Evolutionary conservation across 768 basidiomycete species (phyloP).

Genomic region (Dendrothele bispora): DNA sequence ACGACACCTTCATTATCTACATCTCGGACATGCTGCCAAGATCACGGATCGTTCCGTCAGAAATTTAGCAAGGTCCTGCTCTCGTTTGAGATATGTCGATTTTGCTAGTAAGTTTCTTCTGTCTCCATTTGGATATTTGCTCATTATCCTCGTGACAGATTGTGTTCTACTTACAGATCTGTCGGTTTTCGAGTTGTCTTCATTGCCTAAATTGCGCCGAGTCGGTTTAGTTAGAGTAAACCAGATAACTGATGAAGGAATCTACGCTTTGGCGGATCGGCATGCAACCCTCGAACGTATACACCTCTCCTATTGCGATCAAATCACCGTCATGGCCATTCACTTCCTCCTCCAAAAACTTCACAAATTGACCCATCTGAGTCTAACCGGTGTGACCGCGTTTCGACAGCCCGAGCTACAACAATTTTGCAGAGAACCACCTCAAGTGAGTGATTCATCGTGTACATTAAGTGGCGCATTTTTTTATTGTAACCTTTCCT

Average conservation of each 20-base stretch:
- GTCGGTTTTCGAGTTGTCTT: slow-evolving; percentile 89
- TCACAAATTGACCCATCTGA: slow-evolving; percentile 91
- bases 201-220: slow-evolving; percentile 85
- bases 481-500: slow-evolving; percentile 8
- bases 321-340: slow-evolving; percentile 88
- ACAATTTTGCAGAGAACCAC: slow-evolving; percentile 85
- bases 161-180: slow-evolving; percentile 88
- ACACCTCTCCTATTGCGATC: slow-evolving; percentile 96
- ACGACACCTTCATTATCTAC: slow-evolving; percentile 92
- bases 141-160: slow-evolving; percentile 45
- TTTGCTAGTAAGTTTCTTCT: slow-evolving; percentile 75
- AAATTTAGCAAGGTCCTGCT: slow-evolving; percentile 81
- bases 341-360: slow-evolving; percentile 87
- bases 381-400: slow-evolving; percentile 93
- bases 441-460: slow-evolving; percentile 56
- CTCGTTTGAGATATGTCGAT: slow-evolving; percentile 91
- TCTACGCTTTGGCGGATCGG: slow-evolving; percentile 84
- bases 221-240: slow-evolving; percentile 93
- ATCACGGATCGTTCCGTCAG: slow-evolving; percentile 91
- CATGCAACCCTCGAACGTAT: slow-evolving; percentile 90
- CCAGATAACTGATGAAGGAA: slow-evolving; percentile 92
- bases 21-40: slow-evolving; percentile 87
- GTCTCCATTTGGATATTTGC: slow-evolving; percentile 7
- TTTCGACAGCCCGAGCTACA: slow-evolving; percentile 87
- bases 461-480: neutral